These are phyloP conservation scores for Pichia membranifaciens DNA, from an alignment of 805 yeast genomes.

Conservation along the genomic window DNA sequence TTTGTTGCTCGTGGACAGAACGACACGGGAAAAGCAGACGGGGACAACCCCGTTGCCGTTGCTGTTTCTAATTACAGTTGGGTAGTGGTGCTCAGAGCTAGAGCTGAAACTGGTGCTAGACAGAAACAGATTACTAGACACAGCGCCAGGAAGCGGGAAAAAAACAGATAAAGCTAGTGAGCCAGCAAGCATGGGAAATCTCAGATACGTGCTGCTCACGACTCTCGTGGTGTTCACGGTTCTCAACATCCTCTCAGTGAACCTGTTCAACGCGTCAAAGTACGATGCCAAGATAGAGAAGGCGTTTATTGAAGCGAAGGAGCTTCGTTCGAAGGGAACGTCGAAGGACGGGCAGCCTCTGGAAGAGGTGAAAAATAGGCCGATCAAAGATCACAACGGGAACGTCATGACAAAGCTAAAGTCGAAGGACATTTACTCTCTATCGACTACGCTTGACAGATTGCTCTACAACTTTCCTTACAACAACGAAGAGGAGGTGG, in stretches of 20 bases:
- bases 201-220: slow-evolving; percentile 7
- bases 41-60: too few species aligned
- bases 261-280: slow-evolving; percentile 3
- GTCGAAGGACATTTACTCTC: slow-evolving; percentile 25
- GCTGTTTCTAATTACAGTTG: too few species aligned
- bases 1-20: too few species aligned
- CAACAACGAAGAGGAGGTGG: slow-evolving; percentile 22
- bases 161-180: too few species aligned
- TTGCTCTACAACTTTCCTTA: slow-evolving; percentile 28
- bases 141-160: neutral
- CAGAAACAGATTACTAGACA: neutral
- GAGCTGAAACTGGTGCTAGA: too few species aligned
- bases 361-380: neutral
- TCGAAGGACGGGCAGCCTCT: neutral
- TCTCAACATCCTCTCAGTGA: slow-evolving; percentile 10
- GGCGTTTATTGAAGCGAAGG: slow-evolving; percentile 7
- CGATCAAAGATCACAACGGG: slow-evolving; percentile 7
- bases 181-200: neutral
- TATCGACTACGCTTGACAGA: slow-evolving; percentile 28
- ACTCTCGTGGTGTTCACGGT: slow-evolving; percentile 10
- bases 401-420: slow-evolving; percentile 16
- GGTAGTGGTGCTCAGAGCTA: too few species aligned
- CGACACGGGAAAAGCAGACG: too few species aligned
- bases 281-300: slow-evolving; percentile 7
- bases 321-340: neutral